Conservation (phyloP, 2,329 filamentous ascomycete species). For the Penicillium fuscoglaucum region DNA sequence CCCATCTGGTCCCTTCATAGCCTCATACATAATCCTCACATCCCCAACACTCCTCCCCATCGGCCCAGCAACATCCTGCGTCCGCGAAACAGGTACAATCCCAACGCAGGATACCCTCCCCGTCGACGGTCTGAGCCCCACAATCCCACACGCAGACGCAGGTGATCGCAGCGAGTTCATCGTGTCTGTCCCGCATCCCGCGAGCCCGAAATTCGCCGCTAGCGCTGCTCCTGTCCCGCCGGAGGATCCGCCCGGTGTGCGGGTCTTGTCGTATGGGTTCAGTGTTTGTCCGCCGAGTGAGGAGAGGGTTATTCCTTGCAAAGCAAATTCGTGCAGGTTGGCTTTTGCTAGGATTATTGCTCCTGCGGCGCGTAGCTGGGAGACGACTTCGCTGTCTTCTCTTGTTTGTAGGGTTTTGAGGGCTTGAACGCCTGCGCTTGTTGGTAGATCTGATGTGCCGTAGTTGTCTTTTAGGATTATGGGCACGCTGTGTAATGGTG, state of each 20-base stretch:
- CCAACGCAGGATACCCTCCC: constrained; percentile 54
- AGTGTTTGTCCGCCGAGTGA: constrained; percentile 64
- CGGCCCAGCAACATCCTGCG: constrained; percentile 58
- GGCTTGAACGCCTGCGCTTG: constrained; percentile 56
- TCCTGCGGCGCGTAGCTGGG: constrained; percentile 52
- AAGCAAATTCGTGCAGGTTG: constrained; percentile 63
- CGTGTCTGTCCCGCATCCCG: constrained; percentile 61
- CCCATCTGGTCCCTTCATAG: constrained; percentile 23
- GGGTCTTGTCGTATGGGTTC: constrained; percentile 64
- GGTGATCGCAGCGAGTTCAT: constrained; percentile 64
- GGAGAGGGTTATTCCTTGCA: constrained; percentile 64
- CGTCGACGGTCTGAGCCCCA: constrained; percentile 59
- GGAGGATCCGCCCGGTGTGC: constrained; percentile 66
- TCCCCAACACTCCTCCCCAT: constrained; percentile 51
- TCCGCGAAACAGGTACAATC: constrained; percentile 57
- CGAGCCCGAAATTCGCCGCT: constrained; percentile 58
- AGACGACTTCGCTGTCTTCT: constrained; percentile 54
- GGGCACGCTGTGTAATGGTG: constrained; percentile 59
- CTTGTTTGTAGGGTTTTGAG: constrained; percentile 47
- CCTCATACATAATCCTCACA: constrained; percentile 27
- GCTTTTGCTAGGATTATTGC: constrained; percentile 61
- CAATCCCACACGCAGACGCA: constrained; percentile 61
- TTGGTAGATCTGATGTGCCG: constrained; percentile 56
- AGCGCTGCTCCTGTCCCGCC: constrained; percentile 64
- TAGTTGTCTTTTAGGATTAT: constrained; percentile 66